phyloP scores from a whole-genome alignment of 1,139 yeast species.

The Zygoascus meyerae region DNA sequence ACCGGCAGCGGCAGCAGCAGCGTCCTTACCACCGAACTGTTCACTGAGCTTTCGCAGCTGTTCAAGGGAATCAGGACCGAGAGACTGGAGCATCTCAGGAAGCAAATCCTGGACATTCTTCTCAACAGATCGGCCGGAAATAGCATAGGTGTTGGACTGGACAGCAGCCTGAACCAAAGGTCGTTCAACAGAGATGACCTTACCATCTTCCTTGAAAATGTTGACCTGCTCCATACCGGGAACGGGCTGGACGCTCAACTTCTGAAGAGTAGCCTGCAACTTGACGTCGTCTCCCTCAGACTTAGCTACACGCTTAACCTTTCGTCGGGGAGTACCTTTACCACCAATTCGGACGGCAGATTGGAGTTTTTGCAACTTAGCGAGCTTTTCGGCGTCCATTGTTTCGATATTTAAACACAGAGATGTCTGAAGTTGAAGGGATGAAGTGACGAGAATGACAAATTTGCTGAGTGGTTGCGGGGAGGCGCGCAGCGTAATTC shows the following conservation, averaged over 20 bases:
- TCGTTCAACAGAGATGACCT: constrained; percentile 91
- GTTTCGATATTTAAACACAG: constrained; percentile 9
- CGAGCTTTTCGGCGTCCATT: constrained; percentile 37
- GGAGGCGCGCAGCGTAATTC: constrained; percentile 6
- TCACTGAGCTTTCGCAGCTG: constrained; percentile 87
- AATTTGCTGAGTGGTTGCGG: constrained; percentile 3
- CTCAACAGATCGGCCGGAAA: constrained; percentile 94
- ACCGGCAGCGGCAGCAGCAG: constrained; percentile 40
- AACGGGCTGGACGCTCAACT: constrained; percentile 83
- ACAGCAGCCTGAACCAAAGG: constrained; percentile 93
- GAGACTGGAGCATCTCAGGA: constrained; percentile 92
- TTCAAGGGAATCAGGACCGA: constrained; percentile 93
- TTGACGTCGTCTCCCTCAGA: constrained; percentile 84
- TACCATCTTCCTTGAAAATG: constrained; percentile 95
- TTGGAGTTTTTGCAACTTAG: constrained; percentile 37
- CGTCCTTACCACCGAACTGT: constrained; percentile 57
- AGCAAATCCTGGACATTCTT: constrained; percentile 88
- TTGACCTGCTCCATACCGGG: constrained; percentile 94
- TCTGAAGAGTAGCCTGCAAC: constrained; percentile 83
- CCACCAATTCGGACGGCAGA: constrained; percentile 41
- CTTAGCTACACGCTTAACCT: constrained; percentile 74
- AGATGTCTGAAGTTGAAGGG: background rate
- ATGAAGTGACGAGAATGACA: constrained; percentile 4
- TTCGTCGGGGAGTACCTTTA: constrained; percentile 47
- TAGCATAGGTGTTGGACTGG: constrained; percentile 86